Base-by-base conservation (phyloP, 192 early-diverging fungal species). In the Lobulomyces angularis region DNA sequence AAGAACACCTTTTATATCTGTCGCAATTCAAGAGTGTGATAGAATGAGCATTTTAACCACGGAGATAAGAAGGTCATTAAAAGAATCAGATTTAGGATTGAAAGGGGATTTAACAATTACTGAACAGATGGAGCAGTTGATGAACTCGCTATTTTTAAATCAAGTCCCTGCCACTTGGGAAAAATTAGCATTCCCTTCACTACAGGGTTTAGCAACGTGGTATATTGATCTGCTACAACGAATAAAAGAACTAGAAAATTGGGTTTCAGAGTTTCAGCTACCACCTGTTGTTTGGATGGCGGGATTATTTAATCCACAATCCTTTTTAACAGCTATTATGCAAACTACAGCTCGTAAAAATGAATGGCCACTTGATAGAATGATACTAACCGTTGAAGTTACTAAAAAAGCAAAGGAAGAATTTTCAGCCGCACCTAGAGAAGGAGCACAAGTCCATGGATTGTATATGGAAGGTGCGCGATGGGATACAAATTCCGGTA, bases 281-380 rank as follows among this genome's bases (percentile, higher is more conserved):
- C 75, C 75, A 0, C 36, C 72, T 0, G 71, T 71, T 16, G 69
- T 78, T 2, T 78, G 75, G 75, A 37, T 78, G 17, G 46, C 65
- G 7, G 75, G 75, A 2, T 48, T 78, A 8, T 78, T 78, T 51
- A 77, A 77, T 53, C 75, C 75, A n/a, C 75, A 78, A 50, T 78
- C 75, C 4, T 78, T 78, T 63, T 53, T 78, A 12, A 78, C 75
- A 0, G 75, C 75, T 28, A 71, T 78, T 55, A 78, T 78, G 75
- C 75, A 78, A 48, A 78, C 75, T 1, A 78, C 75, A 1, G 75
- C 75, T 12, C 52, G 75, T 27, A 77, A 77, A 55, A 69, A 58
- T 40, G 75, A 78, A 50, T 77, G 72, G 75, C 75, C 75, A 1
- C 42, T 78, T 8, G 75, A 78, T 46, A 52, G 72, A 8, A 77